Conservation (phyloP, 164 flowering plant genomes). For the Umbellularia californica region DNA sequence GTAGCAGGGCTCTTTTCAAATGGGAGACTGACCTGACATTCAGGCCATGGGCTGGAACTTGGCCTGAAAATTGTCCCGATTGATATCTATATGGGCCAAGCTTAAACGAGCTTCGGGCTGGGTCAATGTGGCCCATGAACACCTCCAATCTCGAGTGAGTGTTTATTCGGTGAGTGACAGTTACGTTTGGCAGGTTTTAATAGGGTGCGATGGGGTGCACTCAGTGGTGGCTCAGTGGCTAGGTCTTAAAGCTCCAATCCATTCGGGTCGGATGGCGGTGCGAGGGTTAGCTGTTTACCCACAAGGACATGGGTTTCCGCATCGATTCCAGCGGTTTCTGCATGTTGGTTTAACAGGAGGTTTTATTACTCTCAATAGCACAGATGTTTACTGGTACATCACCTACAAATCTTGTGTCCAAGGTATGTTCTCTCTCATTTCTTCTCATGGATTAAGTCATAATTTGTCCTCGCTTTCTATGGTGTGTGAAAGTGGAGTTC, state of each 20-base stretch:
- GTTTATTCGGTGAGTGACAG: no score
- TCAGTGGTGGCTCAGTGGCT: constrained; percentile 51
- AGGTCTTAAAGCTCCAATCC: constrained; percentile 31
- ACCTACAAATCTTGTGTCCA: not conserved
- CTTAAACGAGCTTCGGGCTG: not conserved
- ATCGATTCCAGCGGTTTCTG: constrained; percentile 25
- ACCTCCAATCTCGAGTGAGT: no score
- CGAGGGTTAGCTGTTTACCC: constrained; percentile 42
- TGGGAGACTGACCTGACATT: no score
- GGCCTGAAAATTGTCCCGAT: no score
- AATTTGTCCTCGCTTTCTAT: not conserved
- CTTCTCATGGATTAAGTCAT: not conserved
- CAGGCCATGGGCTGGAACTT: no score
- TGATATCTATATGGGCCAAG: not conserved
- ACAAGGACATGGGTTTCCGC: constrained; percentile 38
- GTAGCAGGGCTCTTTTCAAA: no score
- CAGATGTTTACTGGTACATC: constrained; percentile 37
- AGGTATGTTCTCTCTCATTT: not conserved
- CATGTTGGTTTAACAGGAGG: constrained; percentile 28
- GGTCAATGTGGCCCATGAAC: no score
- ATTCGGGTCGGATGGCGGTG: constrained; percentile 39
- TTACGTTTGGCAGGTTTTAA: constrained; percentile 26
- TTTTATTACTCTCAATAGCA: constrained; percentile 30
- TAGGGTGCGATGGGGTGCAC: constrained; percentile 64
- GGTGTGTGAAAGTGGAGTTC: no score